phyloP scores from a whole-genome alignment of 2,329 filamentous ascomycete genomes.

The Trichoderma gracile region DNA sequence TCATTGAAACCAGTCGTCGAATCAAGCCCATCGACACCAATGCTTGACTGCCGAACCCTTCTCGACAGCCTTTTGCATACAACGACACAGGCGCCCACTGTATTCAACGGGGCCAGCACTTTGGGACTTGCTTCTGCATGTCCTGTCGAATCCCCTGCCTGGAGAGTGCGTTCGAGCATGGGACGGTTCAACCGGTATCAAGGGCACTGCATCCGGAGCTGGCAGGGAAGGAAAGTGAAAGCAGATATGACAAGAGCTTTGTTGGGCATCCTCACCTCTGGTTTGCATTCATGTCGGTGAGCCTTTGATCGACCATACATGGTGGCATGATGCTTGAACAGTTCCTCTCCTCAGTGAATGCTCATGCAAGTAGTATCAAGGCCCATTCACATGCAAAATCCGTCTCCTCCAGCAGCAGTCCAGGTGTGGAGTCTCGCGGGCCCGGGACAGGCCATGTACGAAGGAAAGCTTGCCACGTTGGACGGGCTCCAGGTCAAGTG shows the following conservation, averaged over 20 bases:
- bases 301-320: constrained; percentile 16
- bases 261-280: constrained; percentile 1
- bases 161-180: not conserved
- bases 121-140: no score
- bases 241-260: not conserved
- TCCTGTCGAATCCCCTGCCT: not conserved
- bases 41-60: not conserved
- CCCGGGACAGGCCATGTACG: not conserved
- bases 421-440: not conserved
- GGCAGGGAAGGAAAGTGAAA: not conserved
- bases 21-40: constrained; percentile 14
- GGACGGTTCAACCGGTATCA: not conserved
- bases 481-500: not conserved
- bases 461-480: constrained; percentile 14
- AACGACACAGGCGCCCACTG: not conserved
- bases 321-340: not conserved
- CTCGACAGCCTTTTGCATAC: not conserved
- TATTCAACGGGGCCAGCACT: no score
- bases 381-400: constrained; percentile 6
- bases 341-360: not conserved
- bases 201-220: not conserved
- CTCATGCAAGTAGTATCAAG: not conserved
- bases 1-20: not conserved
- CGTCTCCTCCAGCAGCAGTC: not conserved
- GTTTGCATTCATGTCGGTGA: constrained; percentile 10